phyloP scores from a whole-genome alignment of 2,329 filamentous ascomycete genomes.

The Spiromastix sp. region DNA sequence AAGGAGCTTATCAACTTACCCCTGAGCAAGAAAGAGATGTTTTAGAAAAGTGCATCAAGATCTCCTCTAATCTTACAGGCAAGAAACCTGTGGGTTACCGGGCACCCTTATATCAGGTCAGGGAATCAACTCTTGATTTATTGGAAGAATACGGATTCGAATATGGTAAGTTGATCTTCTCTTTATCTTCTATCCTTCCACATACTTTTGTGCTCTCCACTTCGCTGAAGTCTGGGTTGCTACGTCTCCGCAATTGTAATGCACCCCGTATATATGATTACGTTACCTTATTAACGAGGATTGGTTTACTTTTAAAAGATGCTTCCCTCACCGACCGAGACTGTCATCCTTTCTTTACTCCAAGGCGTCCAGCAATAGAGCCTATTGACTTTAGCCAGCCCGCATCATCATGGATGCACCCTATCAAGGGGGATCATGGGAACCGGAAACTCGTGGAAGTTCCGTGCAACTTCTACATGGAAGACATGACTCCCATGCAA shows the following conservation, averaged over 20 bases:
- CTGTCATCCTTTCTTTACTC: constrained; percentile 31
- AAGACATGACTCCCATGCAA: constrained; percentile 37
- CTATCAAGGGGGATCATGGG: constrained; percentile 20
- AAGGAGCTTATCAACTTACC: constrained; percentile 61
- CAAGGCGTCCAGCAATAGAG: constrained; percentile 24
- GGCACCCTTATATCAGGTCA: constrained; percentile 28
- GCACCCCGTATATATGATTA: neutral
- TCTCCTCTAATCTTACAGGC: constrained; percentile 61
- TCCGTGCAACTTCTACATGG: constrained; percentile 37
- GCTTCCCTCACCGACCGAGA: constrained; percentile 34
- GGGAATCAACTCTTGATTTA: constrained; percentile 30
- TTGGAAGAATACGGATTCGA: constrained; percentile 32
- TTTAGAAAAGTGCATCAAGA: constrained; percentile 60
- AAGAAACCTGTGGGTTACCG: constrained; percentile 49
- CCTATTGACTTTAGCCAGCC: constrained; percentile 33
- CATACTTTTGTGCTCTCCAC: too few species aligned
- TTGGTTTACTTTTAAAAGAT: constrained; percentile 16
- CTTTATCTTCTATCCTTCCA: too few species aligned
- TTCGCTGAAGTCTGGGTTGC: too few species aligned
- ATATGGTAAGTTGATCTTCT: constrained; percentile 21
- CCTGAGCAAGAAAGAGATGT: constrained; percentile 64
- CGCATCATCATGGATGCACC: constrained; percentile 37
- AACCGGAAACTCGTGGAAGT: constrained; percentile 29
- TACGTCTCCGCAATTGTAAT: too few species aligned
- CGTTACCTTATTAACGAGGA: neutral